phyloP scores from a whole-genome alignment of 2,329 filamentous ascomycete genomes.

The Aspergillus transmontanensis region DNA sequence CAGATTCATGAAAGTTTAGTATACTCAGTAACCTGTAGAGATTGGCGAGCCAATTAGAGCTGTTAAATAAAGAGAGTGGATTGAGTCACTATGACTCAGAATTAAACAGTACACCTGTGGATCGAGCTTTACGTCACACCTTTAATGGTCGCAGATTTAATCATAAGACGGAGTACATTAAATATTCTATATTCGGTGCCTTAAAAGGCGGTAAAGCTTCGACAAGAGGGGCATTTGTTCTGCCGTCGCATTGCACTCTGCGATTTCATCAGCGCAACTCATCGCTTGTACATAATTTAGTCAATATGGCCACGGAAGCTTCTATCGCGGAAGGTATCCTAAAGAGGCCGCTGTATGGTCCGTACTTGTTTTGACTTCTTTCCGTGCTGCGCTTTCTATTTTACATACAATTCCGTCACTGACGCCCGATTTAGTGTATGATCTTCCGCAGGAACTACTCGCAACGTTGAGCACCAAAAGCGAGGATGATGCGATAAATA shows the following conservation, averaged over 20 bases:
- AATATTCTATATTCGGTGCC: not conserved
- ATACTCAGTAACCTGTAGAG: not conserved
- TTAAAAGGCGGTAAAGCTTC: constrained; percentile 2
- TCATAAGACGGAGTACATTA: not conserved
- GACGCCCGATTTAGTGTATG: constrained; percentile 66
- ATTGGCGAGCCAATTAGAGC: not conserved
- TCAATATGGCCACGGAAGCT: constrained; percentile 25
- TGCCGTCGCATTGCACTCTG: not conserved
- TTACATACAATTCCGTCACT: constrained; percentile 10
- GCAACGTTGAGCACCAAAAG: constrained; percentile 65
- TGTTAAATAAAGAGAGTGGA: not conserved
- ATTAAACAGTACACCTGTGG: not conserved
- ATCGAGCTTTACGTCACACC: not conserved
- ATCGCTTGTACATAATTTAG: not conserved
- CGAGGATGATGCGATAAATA: constrained; percentile 38
- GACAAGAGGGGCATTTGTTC: constrained; percentile 3
- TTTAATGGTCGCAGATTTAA: not conserved
- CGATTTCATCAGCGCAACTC: not conserved
- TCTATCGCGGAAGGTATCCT: constrained; percentile 41
- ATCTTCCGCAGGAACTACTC: constrained; percentile 75
- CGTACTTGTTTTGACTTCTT: constrained; percentile 9
- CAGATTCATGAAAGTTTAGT: too few relatives aligned
- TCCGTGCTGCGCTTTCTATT: not conserved
- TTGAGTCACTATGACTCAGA: not conserved
- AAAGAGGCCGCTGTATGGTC: constrained; percentile 55